Evolutionary conservation across 331 rosid genomes (phyloP).

Genomic region (Spiraea crenata): DNA sequence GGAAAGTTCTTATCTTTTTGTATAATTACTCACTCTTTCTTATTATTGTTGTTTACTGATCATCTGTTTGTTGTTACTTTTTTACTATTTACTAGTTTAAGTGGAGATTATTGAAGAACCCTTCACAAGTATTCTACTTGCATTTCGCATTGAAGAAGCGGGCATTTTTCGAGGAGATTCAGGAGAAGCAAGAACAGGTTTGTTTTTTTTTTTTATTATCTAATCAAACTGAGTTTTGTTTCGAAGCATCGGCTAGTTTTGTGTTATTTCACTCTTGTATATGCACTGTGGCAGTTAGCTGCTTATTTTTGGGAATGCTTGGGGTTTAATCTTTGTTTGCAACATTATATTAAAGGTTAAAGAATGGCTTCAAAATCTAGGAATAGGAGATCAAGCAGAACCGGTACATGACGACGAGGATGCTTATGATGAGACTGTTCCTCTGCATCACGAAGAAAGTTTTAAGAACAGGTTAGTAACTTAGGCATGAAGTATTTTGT

Average conservation of each 20-base stretch:
- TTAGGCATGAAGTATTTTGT: background rate
- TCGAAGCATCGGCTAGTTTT: background rate
- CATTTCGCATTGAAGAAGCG: slow-evolving; percentile 94
- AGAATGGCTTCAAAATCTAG: slow-evolving; percentile 99
- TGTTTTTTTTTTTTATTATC: slow-evolving; percentile 17
- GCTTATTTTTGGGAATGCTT: slow-evolving; percentile 40
- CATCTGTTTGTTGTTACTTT: background rate
- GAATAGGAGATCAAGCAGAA: slow-evolving; percentile 79
- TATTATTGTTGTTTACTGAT: slow-evolving; percentile 21
- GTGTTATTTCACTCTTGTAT: slow-evolving; percentile 1
- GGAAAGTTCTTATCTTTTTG: no score
- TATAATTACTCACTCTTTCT: background rate
- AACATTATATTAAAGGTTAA: slow-evolving; percentile 93
- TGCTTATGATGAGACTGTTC: slow-evolving; percentile 69
- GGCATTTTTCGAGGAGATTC: slow-evolving; percentile 83
- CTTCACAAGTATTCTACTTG: slow-evolving; percentile 82
- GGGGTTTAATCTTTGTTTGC: slow-evolving; percentile 69
- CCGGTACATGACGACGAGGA: slow-evolving; percentile 81
- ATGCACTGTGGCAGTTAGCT: slow-evolving; percentile 37
- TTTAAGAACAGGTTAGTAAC: slow-evolving; percentile 62
- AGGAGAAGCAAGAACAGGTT: slow-evolving; percentile 97
- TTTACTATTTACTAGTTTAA: slow-evolving; percentile 58
- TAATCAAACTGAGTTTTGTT: background rate
- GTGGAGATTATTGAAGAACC: slow-evolving; percentile 96
- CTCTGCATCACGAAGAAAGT: slow-evolving; percentile 69